phyloP scores from a whole-genome alignment of 768 basidiomycete genomes.

The Trametes coccinea region DNA sequence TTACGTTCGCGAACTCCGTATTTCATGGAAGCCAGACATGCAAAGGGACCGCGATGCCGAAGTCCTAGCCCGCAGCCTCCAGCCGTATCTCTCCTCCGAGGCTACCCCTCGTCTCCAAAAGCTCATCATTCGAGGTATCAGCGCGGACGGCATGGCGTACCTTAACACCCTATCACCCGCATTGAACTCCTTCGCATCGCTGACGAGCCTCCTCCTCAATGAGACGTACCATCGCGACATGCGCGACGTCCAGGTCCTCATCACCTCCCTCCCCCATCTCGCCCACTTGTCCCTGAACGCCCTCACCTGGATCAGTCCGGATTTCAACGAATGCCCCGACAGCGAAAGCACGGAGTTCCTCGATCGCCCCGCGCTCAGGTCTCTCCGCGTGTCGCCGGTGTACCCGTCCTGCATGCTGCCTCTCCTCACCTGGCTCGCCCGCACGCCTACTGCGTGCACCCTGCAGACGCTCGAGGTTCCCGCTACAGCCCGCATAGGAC shows the following conservation, averaged over 20 bases:
- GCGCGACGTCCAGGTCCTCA: conserved; percentile 9
- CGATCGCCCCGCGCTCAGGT: not conserved
- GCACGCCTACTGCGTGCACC: conserved; percentile 1
- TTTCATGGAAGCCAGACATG: conserved; percentile 16
- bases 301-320: conserved; percentile 6
- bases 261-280: conserved; percentile 9
- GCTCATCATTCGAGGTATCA: conserved; percentile 9
- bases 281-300: conserved; percentile 9
- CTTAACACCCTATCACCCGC: conserved; percentile 1
- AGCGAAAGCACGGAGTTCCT: not conserved
- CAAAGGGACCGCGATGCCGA: not conserved
- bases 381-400: conserved; percentile 5
- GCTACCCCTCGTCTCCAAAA: conserved; percentile 4
- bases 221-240: conserved; percentile 7
- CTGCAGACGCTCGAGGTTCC: conserved; percentile 4
- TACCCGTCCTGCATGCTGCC: conserved; percentile 9
- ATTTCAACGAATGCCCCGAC: not conserved
- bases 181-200: not conserved
- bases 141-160: conserved; percentile 2
- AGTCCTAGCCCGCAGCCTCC: not conserved
- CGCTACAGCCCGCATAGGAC: not conserved
- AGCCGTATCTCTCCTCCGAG: conserved; percentile 7
- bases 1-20: conserved; percentile 2
- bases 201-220: conserved; percentile 7
- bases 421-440: conserved; percentile 8